Conservation (phyloP, 345 rosid species). For the Rhizophora apiculata region DNA sequence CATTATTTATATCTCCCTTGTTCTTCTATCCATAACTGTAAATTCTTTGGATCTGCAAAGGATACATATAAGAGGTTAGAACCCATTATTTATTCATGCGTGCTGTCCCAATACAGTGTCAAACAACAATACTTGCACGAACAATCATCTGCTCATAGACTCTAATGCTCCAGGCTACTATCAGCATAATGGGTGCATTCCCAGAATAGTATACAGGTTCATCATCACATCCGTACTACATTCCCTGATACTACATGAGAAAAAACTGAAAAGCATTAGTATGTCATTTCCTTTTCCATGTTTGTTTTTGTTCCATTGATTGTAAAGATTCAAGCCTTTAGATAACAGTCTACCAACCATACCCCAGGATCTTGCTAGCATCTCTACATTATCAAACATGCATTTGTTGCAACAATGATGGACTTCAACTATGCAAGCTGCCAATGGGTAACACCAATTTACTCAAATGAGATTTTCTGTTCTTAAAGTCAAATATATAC, state of each 20-base stretch:
- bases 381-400: neutral
- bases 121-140: neutral
- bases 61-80: neutral
- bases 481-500: conserved; percentile 35
- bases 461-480: conserved; percentile 1
- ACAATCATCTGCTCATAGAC: too few relatives aligned
- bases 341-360: neutral
- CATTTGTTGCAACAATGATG: neutral
- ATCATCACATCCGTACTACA: neutral
- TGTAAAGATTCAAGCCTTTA: neutral
- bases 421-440: neutral
- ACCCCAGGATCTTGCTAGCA: neutral
- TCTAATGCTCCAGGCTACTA: too few relatives aligned
- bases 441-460: conserved; percentile 3
- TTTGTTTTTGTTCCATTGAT: neutral
- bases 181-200: neutral
- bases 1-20: conserved; percentile 52
- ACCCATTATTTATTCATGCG: neutral
- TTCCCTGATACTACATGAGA: too few relatives aligned
- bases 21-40: conserved; percentile 93
- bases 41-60: conserved; percentile 75
- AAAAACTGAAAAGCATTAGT: too few relatives aligned
- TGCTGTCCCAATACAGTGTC: neutral
- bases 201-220: neutral
- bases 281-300: too few relatives aligned